Evolutionary conservation across 495 filamentous ascomycete genomes (phyloP).

Genomic region (Bombardia bombarda): DNA sequence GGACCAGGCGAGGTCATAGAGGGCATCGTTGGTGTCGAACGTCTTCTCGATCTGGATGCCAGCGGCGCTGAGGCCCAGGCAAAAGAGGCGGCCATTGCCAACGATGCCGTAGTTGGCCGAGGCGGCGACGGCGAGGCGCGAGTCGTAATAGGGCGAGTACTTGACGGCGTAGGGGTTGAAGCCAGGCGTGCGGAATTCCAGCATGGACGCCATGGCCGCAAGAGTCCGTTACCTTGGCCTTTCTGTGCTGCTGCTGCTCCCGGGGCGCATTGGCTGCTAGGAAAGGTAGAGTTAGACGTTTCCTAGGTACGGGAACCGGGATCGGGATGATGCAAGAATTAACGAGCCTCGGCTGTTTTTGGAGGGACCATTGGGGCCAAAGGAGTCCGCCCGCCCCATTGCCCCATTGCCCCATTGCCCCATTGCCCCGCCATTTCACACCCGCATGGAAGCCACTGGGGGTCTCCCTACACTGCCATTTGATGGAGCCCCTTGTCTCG

Average conservation of each 20-base stretch:
- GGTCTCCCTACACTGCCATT: background rate
- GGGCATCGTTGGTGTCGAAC: constrained; percentile 82
- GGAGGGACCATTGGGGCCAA: background rate
- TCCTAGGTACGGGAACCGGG: no score
- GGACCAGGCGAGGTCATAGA: constrained; percentile 90
- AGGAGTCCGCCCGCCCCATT: background rate
- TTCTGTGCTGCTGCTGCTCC: background rate
- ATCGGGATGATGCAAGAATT: background rate
- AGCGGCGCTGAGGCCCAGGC: constrained; percentile 68
- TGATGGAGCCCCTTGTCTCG: constrained; percentile 4
- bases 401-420: background rate
- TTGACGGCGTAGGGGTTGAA: constrained; percentile 93
- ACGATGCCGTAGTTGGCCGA: constrained; percentile 93
- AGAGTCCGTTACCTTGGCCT: background rate
- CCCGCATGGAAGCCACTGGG: background rate
- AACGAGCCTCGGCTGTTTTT: constrained; percentile 12
- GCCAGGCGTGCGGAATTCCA: constrained; percentile 86
- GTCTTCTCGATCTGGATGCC: constrained; percentile 79
- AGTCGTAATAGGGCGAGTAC: constrained; percentile 97
- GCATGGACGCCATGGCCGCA: constrained; percentile 52
- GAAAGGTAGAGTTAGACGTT: no score
- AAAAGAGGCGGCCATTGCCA: constrained; percentile 84
- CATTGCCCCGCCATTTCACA: no score
- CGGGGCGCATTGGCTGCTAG: background rate
- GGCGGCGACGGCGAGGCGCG: constrained; percentile 76